Evolutionary conservation across 1,284 basidiomycete species (phyloP), one percentile per base, ranked within the genome.

Genomic region (Peniophora sp.): DNA sequence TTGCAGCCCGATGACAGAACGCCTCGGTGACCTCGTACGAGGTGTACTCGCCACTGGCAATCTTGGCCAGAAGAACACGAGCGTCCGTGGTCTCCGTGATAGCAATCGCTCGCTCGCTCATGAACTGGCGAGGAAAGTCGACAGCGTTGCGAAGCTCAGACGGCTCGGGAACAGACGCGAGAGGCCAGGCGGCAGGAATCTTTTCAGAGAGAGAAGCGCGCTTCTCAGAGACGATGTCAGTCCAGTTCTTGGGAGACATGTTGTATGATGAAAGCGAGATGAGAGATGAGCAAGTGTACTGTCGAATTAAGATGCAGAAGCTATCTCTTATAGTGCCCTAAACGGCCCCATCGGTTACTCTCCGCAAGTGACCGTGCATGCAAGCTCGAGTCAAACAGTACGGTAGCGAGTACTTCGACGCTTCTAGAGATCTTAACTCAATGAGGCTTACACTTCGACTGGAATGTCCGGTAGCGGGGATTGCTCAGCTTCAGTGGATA

Each of bases 1-100:
- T 60, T 34, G 71, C 63, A 0, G 77, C 72, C 2, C 74, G 60
- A 63, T 77, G 77, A 63, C 68, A 72, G 59, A 73, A 77, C 1
- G 75, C 70, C 6, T 66, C 67, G 2, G 69, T 63, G 41, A 72
- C 70, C 38, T 70, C 64, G 11, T 65, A 60, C 8, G 70, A 59
- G 1, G 64, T 64, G 62, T 67, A 72, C 38, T 63, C 53, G 9
- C 61, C 59, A 34, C 22, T 48, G 46, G 44, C 44, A 25, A 45
- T 22, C 44, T 45, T 45, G 17, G 17, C 23, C 11, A 45, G 44
- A 8, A 45, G 23, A 8, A 22, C 44, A 6, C 23, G 44, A 22
- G 44, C 52, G 24, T 62, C 58, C 12, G 54, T 41, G 6, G 56
- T 53, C n/a, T 54, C 50, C 6, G 61, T 63, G n/a, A 63, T 63